Percentiles rank a stretch among this genome's conserved stretches.
phyloP scores from a whole-genome alignment of 805 yeast species.

The Cyberlindnera maritima region DNA sequence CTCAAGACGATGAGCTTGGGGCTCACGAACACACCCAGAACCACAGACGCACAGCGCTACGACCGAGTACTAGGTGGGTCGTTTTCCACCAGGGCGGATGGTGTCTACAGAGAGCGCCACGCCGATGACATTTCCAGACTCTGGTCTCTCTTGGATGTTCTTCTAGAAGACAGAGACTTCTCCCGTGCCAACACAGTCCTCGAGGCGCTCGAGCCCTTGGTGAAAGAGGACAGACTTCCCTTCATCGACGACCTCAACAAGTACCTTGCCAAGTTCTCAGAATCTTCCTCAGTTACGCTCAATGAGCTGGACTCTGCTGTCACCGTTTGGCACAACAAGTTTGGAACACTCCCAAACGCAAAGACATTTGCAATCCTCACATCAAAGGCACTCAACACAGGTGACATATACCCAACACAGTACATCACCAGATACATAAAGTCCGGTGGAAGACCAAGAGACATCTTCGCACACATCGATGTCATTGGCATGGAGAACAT shows the following conservation, averaged over 20 bases:
- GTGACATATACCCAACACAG: constrained; percentile 21
- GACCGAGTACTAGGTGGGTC: constrained; percentile 15
- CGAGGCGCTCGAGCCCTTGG: constrained; percentile 54
- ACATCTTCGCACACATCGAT: constrained; percentile 37
- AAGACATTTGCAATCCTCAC: constrained; percentile 60
- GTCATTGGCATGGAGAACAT: constrained; percentile 49
- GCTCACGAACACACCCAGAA: not conserved
- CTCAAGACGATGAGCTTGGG: constrained; percentile 15
- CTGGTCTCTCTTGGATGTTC: constrained; percentile 79
- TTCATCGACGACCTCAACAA: constrained; percentile 68
- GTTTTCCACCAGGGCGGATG: constrained; percentile 23
- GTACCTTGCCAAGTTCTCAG: constrained; percentile 46
- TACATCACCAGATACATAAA: constrained; percentile 28
- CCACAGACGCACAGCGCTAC: constrained; percentile 2
- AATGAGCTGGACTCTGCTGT: constrained; percentile 44
- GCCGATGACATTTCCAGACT: constrained; percentile 61
- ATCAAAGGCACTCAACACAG: constrained; percentile 23
- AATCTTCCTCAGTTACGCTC: constrained; percentile 32
- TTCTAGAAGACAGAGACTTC: constrained; percentile 61
- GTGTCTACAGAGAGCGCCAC: constrained; percentile 23
- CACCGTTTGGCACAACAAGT: constrained; percentile 29
- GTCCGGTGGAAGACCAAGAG: constrained; percentile 26
- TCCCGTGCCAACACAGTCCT: constrained; percentile 70
- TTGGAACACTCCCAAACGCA: constrained; percentile 44
- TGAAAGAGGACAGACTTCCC: constrained; percentile 38